Percentiles rank a stretch among this genome's conserved stretches.
These are phyloP conservation scores for Monosporascus sp. DNA, from an alignment of 2,329 filamentous ascomycete species.

Conservation along the genomic window DNA sequence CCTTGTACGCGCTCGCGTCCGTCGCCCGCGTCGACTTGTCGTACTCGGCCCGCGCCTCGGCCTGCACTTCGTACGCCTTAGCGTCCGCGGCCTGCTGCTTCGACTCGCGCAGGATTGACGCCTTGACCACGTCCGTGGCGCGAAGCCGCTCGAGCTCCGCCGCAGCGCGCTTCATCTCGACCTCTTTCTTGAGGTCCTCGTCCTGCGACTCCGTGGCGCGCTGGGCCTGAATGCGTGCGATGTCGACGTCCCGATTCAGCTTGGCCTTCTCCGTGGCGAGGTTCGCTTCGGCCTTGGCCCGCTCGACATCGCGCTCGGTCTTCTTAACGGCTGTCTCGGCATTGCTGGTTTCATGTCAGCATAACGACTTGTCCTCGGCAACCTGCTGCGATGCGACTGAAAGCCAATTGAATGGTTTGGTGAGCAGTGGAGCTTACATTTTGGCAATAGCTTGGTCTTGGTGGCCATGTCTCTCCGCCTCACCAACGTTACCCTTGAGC, in stretches of 20 bases:
- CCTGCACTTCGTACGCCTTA: slow-evolving; percentile 58
- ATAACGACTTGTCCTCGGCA: too few species aligned
- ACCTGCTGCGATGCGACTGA: too few species aligned
- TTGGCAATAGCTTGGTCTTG: slow-evolving; percentile 84
- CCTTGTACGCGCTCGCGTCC: slow-evolving; percentile 48
- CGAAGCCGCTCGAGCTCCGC: slow-evolving; percentile 78
- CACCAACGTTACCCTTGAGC: slow-evolving; percentile 65
- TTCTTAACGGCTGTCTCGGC: slow-evolving; percentile 77
- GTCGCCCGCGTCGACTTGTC: slow-evolving; percentile 48
- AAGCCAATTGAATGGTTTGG: too few species aligned
- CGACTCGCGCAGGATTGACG: slow-evolving; percentile 62
- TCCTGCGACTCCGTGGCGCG: slow-evolving; percentile 71
- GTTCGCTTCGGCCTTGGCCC: slow-evolving; percentile 70
- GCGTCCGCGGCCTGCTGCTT: slow-evolving; percentile 65
- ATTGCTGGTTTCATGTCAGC: slow-evolving; percentile 10
- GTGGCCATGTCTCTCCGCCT: slow-evolving; percentile 71
- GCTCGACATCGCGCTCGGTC: slow-evolving; percentile 78
- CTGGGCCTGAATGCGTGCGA: slow-evolving; percentile 68
- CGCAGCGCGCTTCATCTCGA: slow-evolving; percentile 70
- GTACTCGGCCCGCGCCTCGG: slow-evolving; percentile 51
- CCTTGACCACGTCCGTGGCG: slow-evolving; percentile 73
- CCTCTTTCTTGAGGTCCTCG: slow-evolving; percentile 72
- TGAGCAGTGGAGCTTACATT: slow-evolving; percentile 41
- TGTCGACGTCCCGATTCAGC: slow-evolving; percentile 68
- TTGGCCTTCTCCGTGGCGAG: slow-evolving; percentile 68